These are phyloP conservation scores for Myriosclerotinia curreyana DNA, from an alignment of 2,329 filamentous ascomycete species.

Conservation along the genomic window DNA sequence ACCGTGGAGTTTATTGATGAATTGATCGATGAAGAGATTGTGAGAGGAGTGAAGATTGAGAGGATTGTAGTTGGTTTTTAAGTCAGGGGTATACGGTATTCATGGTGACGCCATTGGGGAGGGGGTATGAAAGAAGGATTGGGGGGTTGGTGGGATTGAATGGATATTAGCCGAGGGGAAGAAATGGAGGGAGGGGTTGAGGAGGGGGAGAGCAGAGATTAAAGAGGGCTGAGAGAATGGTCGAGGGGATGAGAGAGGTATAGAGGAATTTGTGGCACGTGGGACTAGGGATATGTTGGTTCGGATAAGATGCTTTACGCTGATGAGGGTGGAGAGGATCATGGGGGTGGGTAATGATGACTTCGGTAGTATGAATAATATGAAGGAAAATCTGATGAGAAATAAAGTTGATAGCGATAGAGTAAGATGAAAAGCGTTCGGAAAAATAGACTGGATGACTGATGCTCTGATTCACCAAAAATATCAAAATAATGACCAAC, in stretches of 20 bases:
- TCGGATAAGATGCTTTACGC: too few relatives aligned
- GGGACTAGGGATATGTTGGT: constrained; percentile 49
- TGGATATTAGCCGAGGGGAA: constrained; percentile 47
- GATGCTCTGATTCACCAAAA: too few relatives aligned
- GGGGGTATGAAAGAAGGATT: constrained; percentile 55
- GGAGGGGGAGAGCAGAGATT: constrained; percentile 41
- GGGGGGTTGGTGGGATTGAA: constrained; percentile 84
- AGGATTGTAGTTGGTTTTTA: constrained; percentile 82
- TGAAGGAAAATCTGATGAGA: too few relatives aligned
- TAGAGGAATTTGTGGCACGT: constrained; percentile 46
- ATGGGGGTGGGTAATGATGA: too few relatives aligned
- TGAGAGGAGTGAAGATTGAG: constrained; percentile 71
- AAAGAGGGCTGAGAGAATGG: constrained; percentile 36
- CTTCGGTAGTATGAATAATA: too few relatives aligned
- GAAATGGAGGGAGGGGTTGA: constrained; percentile 37
- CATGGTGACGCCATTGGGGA: constrained; percentile 66
- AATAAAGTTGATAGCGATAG: background rate
- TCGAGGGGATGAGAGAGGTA: constrained; percentile 31
- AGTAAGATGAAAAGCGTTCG: background rate
- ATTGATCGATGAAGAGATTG: constrained; percentile 75
- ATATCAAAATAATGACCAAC: background rate
- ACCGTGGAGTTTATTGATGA: constrained; percentile 71
- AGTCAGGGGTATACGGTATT: constrained; percentile 82
- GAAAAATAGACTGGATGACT: too few relatives aligned
- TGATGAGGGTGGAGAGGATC: too few relatives aligned